Evolutionary conservation across 352 stramenopile genomes (phyloP).

Genomic region (Globisporangium parvum): DNA sequence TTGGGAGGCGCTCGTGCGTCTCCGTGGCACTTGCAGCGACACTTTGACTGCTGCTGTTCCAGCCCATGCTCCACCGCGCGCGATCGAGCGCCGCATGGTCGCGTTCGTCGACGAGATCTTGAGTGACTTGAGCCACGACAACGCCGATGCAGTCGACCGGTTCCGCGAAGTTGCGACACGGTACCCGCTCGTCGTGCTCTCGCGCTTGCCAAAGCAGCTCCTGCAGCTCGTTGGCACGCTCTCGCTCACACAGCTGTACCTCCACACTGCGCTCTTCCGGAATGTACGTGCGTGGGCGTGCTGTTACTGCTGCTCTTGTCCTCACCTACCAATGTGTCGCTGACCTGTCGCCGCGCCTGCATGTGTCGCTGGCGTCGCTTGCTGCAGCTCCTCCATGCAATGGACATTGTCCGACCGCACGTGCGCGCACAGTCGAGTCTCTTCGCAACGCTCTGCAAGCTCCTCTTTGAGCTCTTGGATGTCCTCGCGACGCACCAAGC

Average conservation of each 20-base stretch:
- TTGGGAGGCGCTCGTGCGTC: conserved; percentile 45
- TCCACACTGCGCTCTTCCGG: conserved; percentile 50
- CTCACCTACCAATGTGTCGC: too few species aligned
- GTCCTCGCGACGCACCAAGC: conserved; percentile 59
- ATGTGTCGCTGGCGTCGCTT: too few species aligned
- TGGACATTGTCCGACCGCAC: conserved; percentile 50
- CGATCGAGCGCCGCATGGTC: conserved; percentile 20
- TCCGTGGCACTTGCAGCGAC: conserved; percentile 13
- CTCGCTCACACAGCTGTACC: conserved; percentile 65
- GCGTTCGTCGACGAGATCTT: conserved; percentile 46
- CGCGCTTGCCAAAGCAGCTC: conserved; percentile 38
- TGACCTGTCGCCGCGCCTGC: too few species aligned
- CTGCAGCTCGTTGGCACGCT: conserved; percentile 50
- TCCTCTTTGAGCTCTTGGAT: conserved; percentile 64
- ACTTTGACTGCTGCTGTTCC: neutral
- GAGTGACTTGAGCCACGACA: conserved; percentile 32
- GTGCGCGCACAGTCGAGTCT: conserved; percentile 25
- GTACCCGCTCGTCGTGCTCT: conserved; percentile 49
- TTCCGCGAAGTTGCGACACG: conserved; percentile 52
- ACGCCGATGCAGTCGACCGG: conserved; percentile 43
- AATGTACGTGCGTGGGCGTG: too few species aligned
- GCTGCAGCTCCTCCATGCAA: conserved; percentile 45
- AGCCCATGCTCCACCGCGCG: conserved; percentile 2
- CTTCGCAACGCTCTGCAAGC: conserved; percentile 33
- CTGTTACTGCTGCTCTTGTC: too few species aligned